Evolutionary conservation across 768 basidiomycete genomes (phyloP), one percentile per base, ranked within the genome.

Genomic region (Aureoboletus auriporus): DNA sequence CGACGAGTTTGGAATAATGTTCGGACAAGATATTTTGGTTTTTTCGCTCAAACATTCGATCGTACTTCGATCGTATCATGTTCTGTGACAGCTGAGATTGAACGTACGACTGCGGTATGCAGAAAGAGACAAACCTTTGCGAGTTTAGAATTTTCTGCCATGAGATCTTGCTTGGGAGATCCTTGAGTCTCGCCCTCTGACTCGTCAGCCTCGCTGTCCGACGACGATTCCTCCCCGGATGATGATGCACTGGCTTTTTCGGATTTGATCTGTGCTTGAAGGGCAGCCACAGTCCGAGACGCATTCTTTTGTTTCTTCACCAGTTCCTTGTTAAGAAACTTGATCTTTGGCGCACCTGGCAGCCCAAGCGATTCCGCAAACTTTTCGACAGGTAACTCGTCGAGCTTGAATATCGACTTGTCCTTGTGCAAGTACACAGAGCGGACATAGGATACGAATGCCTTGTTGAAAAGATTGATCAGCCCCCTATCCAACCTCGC

Each of bases 1-100:
- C 88, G 51, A 98, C 74, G 34, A 99, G 83, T 61, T 90, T 92
- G 49, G 74, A 77, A 71, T 96, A 97, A 66, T 96, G 93, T 51
- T 84, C 80, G 0, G 93, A 92, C 29, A 97, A 77, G 42, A 97
- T 84, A 54, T 83, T 86, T 65, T 96, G 94, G 64, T 96, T 97
- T 66, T 91, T 95, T 48, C 94, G 82, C 61, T 89, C 88, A 64
- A 97, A 98, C 93, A 99, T 97, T 44, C 91, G 82, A 67, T 97
- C 95, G 66, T 97, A 96, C 69, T 95, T 97, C 3, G 95, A 97
- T 43, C 89, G 81, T 0, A 88, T 84, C 9, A 65, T 62, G 38
- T 67, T 59, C 74, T 75, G 51, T 12, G 43, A 39, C 12, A 30
- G 26, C 14, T 29, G 14, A 28, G 23, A 23, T 38, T 39, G 39